Base-by-base conservation (phyloP, 2,329 filamentous ascomycete species). In the Aspergillus viridinutans region DNA sequence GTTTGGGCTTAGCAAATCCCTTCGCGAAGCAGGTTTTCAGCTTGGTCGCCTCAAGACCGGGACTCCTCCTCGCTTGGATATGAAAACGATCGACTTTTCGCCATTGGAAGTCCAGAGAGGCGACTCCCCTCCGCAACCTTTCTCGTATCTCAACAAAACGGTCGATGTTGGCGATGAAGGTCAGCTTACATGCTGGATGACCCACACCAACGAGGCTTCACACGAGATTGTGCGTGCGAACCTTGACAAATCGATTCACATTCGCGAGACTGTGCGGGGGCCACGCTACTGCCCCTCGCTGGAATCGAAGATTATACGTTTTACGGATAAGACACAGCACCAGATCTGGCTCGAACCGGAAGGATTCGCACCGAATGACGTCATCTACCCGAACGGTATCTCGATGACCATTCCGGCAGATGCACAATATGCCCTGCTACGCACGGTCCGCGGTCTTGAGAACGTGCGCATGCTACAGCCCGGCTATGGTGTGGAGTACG, bases 321-420 rank as follows among this genome's bases (percentile, higher is more conserved):
- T 99, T 70, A 81, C 85, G 3, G 83, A 94, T 61, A 94, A 92
- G 71, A 78, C 86, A 21, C 82, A 81, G 5, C 94, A 99, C 67
- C 90, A 96, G 62, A 88, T 99, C 54, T 99, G 94, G 94, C 85
- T 99, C 14, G 94, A 99, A 72, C 94, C 93, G 0, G 94, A 99
- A 79, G 94, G 94, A 2, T 95, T 97, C 67, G 84, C 92, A 21
- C 76, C 77, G 61, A 95, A 85, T 69, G 85, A 95, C 63, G 82
- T 96, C 48, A 87, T 99, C 55, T 99, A 99, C 69, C 94, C 94
- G 0, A 99, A 99, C 68, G 94, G 94, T 1, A 87, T 99, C 42
- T 96, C 92, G 28, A 97, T 97, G 91, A 99, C 94, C 0, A 87
- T 99, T 2, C 94, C 94, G 0, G 87, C 86, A 0, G 90, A 93